Percentiles rank a stretch among this genome's conserved stretches.
phyloP scores from a whole-genome alignment of 805 yeast genomes.

The Starmerella potacharoeniae region DNA sequence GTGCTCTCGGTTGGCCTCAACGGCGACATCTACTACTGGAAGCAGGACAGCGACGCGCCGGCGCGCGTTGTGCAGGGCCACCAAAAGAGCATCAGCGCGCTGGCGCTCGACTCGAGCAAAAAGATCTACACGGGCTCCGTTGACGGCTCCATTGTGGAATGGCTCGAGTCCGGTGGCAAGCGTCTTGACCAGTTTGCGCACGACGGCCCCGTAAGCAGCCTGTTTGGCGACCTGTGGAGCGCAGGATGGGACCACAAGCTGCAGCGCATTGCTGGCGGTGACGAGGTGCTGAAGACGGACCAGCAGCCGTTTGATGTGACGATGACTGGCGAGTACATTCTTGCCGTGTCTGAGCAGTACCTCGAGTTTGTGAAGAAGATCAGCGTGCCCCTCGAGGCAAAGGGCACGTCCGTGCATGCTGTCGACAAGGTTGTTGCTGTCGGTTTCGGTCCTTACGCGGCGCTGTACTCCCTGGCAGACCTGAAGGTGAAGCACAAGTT shows the following conservation, averaged over 20 bases:
- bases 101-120: conserved; percentile 25
- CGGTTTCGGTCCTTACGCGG: conserved; percentile 38
- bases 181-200: conserved; percentile 38
- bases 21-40: conserved; percentile 61
- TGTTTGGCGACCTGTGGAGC: conserved; percentile 34
- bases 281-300: conserved; percentile 25
- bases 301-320: conserved; percentile 40
- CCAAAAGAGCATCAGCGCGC: conserved; percentile 66
- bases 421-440: conserved; percentile 38
- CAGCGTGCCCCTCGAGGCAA: conserved; percentile 4
- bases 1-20: conserved; percentile 56
- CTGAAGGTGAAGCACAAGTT: conserved; percentile 28
- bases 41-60: conserved; percentile 28
- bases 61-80: conserved; percentile 53
- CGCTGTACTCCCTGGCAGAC: conserved; percentile 32
- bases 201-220: conserved; percentile 52
- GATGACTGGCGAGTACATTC: conserved; percentile 30
- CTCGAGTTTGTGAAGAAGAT: conserved; percentile 31
- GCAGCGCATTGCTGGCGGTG: conserved; percentile 29
- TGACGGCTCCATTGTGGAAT: conserved; percentile 61
- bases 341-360: conserved; percentile 36
- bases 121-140: conserved; percentile 55
- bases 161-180: conserved; percentile 39
- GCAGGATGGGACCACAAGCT: conserved; percentile 85
- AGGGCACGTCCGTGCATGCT: conserved; percentile 24